Evolutionary conservation across 306 rosid species (phyloP).

Genomic region (Prunus padus): DNA sequence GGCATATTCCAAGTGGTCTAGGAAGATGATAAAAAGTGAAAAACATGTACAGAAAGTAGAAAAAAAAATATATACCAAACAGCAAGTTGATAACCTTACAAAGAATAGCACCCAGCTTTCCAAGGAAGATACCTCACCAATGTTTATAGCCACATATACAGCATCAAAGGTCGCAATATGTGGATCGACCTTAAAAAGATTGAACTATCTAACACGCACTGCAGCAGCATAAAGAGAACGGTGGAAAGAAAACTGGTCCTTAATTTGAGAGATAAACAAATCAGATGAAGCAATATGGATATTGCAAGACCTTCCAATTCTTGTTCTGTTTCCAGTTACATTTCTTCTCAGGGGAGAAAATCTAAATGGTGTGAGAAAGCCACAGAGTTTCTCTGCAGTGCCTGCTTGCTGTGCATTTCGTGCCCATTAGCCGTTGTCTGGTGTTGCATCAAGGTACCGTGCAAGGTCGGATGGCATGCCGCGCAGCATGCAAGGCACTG

Average conservation of each 20-base stretch:
- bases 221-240: no score
- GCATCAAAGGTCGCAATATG: no score
- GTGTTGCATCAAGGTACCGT: conserved; percentile 58
- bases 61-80: background rate
- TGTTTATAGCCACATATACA: no score
- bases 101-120: background rate
- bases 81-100: background rate
- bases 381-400: conserved; percentile 41
- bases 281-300: background rate
- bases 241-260: background rate
- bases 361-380: conserved; percentile 31
- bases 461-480: conserved; percentile 40
- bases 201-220: no score
- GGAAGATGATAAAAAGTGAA: conserved; percentile 13
- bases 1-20: conserved; percentile 21
- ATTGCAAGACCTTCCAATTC: conserved; percentile 13
- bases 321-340: background rate
- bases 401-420: conserved; percentile 50
- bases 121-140: no score
- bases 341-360: conserved; percentile 21
- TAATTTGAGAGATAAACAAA: background rate
- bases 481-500: conserved; percentile 31
- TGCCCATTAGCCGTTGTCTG: conserved; percentile 50
- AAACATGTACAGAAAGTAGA: conserved; percentile 3
- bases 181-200: no score